Evolutionary conservation across 139 green algal species (phyloP), one percentile per base, ranked within the genome.

Genomic region (Gonium pectorale): DNA sequence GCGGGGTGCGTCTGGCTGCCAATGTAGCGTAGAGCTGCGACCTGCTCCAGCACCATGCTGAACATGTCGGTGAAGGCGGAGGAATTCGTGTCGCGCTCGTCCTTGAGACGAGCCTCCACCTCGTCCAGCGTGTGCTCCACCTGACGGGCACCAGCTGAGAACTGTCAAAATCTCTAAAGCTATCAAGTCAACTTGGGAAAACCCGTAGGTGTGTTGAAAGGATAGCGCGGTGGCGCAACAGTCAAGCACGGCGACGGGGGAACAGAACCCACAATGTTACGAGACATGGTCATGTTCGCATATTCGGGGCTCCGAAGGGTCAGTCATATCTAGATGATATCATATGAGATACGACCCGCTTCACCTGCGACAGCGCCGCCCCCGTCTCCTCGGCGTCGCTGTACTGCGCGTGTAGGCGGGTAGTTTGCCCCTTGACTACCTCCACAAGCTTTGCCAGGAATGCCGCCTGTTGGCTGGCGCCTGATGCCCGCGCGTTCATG

Each of bases 1-100:
- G 86, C 86, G 9, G 86, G 86, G 63, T 89, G 86, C 29, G 79
- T 89, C 71, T 89, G 86, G n/a, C 67, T 83, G 54, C 86, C 86
- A 35, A 89, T 89, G 62, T 70, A 86, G 46, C 86, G 79, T 51
- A 89, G 70, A 63, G 79, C 62, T 6, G 86, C 86, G 17, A 89
- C 86, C 79, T 89, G 86, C 27, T 89, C 86, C 69, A 89, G 62
- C 0, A 89, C 78, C 3, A 70, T 73, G 6, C 86, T 51, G 24
- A 89, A 71, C 27, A 59, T 74, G 70, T 89, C 86, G 0, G 86
- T 79, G 31, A 86, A 81, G 2, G 68, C 63, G 19, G 75, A 41
- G 17, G 75, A 82, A 41, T 41, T 60, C 19, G 59, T 41, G 64
- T 82, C 75, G 1, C 59, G 54, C 1, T 56, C 83, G 33, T 78